A percentile compares a stretch with the other conserved stretches of the same genome.
Evolutionary conservation across 2,329 filamentous ascomycete species (phyloP).

Genomic region (Sporothrix variecibatus): DNA sequence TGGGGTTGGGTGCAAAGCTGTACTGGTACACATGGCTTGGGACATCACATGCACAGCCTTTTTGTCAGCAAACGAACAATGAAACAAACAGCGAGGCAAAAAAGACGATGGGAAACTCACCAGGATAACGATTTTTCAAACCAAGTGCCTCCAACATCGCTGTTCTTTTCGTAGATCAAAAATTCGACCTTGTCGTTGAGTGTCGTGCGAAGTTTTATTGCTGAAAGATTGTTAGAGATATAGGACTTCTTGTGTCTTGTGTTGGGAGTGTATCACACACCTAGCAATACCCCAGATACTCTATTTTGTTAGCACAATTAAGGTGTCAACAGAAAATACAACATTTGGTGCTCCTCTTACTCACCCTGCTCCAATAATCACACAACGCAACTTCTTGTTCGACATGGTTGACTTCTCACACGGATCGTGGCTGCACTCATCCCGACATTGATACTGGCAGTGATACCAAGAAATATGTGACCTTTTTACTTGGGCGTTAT

Average conservation of each 20-base stretch:
- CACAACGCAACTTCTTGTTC: conserved; percentile 9
- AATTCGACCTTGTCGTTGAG: conserved; percentile 10
- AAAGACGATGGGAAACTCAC: neutral
- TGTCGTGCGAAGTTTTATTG: neutral
- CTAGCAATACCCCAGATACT: conserved; percentile 8
- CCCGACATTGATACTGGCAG: neutral
- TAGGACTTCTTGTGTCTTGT: no score
- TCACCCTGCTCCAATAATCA: conserved; percentile 15
- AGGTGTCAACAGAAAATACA: neutral
- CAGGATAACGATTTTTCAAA: conserved; percentile 46
- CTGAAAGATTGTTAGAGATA: neutral
- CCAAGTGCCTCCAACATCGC: conserved; percentile 52
- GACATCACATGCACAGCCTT: conserved; percentile 46
- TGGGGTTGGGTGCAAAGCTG: conserved; percentile 8
- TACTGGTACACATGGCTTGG: conserved; percentile 34
- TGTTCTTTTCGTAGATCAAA: conserved; percentile 49
- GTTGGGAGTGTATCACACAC: neutral
- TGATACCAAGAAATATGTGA: neutral
- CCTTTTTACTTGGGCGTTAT: neutral
- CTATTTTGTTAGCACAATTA: neutral
- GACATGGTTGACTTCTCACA: conserved; percentile 3
- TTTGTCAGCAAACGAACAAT: neutral
- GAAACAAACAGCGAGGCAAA: neutral
- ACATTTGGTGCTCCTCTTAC: neutral
- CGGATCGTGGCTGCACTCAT: neutral